A percentile compares a stretch with the other conserved stretches of the same genome.
These are phyloP conservation scores for Calocybe gangraenosa DNA, from an alignment of 768 basidiomycete genomes.

Conservation along the genomic window DNA sequence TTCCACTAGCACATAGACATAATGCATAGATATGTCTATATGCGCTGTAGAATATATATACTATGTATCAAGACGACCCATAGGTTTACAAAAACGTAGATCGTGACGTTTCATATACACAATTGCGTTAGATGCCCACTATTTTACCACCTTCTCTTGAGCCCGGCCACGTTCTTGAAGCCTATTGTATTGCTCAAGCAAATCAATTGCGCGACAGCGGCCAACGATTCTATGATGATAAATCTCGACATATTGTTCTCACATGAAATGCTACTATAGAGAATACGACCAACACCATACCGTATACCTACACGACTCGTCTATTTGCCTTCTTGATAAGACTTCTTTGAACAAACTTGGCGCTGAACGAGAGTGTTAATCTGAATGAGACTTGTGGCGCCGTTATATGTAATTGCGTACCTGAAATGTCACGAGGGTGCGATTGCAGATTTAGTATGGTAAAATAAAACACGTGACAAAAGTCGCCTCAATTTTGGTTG, in stretches of 20 bases:
- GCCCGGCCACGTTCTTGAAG: constrained; percentile 82
- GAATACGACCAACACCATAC: constrained; percentile 78
- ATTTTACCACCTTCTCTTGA: too few species aligned
- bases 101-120: too few species aligned
- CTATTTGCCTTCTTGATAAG: constrained; percentile 47
- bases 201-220: constrained; percentile 64
- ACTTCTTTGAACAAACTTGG: constrained; percentile 80
- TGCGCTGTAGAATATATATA: too few species aligned
- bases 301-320: not conserved
- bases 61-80: too few species aligned
- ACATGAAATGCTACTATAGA: constrained; percentile 65
- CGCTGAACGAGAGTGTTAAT: constrained; percentile 59
- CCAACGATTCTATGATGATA: constrained; percentile 68
- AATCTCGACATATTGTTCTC: constrained; percentile 72
- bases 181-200: constrained; percentile 65
- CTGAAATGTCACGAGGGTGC: too few species aligned
- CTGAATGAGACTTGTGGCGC: constrained; percentile 13
- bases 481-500: too few species aligned
- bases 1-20: too few species aligned
- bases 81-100: too few species aligned
- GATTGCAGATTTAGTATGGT: too few species aligned
- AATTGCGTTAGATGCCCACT: too few species aligned
- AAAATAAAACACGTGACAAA: too few species aligned
- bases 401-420: not conserved
- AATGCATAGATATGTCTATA: too few species aligned